Conservation (phyloP, 495 filamentous ascomycete species). For the Aspergillus avenaceus region DNA sequence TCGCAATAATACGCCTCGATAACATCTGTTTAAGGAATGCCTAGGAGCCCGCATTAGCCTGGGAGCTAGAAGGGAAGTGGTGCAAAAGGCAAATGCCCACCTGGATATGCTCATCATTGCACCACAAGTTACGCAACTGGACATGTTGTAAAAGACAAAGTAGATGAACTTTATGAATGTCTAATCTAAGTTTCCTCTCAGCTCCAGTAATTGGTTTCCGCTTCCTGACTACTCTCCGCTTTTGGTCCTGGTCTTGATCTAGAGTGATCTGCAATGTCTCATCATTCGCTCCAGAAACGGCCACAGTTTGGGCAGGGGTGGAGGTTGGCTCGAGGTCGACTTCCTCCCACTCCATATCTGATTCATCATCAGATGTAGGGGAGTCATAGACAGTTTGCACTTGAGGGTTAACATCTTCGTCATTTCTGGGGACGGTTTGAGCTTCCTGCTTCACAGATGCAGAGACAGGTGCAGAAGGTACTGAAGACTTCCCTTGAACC, state of each 20-base stretch:
- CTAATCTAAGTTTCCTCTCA: conserved; percentile 67
- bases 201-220: conserved; percentile 61
- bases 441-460: conserved; percentile 7
- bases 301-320: conserved; percentile 20
- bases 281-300: conserved; percentile 21
- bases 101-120: conserved; percentile 70
- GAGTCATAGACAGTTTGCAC: conserved; percentile 45
- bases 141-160: conserved; percentile 76
- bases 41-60: conserved; percentile 19
- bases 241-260: conserved; percentile 36
- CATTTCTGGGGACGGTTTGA: conserved; percentile 2
- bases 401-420: conserved; percentile 16
- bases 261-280: conserved; percentile 56
- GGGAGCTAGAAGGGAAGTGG: background rate
- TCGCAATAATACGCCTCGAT: conserved; percentile 52
- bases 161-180: conserved; percentile 82
- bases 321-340: conserved; percentile 49
- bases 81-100: conserved; percentile 24
- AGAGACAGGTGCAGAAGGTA: conserved; percentile 6
- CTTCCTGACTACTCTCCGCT: conserved; percentile 30
- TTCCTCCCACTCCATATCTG: conserved; percentile 71
- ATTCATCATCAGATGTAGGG: conserved; percentile 51
- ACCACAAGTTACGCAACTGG: conserved; percentile 78
- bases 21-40: conserved; percentile 56
- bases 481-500: conserved; percentile 24